These are phyloP conservation scores for Chalciporus piperatus DNA, from an alignment of 768 basidiomycete genomes.

Conservation along the genomic window DNA sequence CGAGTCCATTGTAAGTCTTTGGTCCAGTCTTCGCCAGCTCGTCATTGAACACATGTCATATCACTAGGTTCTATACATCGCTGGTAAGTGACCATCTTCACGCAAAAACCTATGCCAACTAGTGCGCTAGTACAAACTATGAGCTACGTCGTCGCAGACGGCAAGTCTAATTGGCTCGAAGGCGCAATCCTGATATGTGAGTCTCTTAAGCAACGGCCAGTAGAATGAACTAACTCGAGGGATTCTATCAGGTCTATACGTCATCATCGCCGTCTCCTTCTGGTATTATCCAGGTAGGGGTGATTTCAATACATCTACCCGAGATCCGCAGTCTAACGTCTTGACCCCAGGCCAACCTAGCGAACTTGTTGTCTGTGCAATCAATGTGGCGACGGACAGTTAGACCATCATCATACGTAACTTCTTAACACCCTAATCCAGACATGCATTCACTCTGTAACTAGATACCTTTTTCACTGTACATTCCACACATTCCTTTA, in stretches of 20 bases:
- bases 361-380: slow-evolving; percentile 15
- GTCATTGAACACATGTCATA: slow-evolving; percentile 12
- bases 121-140: slow-evolving; percentile 67
- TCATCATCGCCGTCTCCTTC: slow-evolving; percentile 68
- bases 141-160: slow-evolving; percentile 78
- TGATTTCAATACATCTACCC: not conserved
- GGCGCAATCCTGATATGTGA: slow-evolving; percentile 69
- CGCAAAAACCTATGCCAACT: slow-evolving; percentile 20
- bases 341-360: slow-evolving; percentile 21
- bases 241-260: slow-evolving; percentile 50
- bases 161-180: slow-evolving; percentile 83
- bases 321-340: not conserved
- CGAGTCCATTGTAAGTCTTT: slow-evolving; percentile 62
- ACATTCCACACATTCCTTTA: slow-evolving; percentile 14
- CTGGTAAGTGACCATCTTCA: slow-evolving; percentile 37
- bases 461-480: slow-evolving; percentile 12
- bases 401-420: not conserved
- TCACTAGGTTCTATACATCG: slow-evolving; percentile 35
- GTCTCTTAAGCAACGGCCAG: slow-evolving; percentile 17
- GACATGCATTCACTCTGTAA: slow-evolving; percentile 6
- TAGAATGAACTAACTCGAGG: not conserved
- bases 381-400: not conserved
- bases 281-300: slow-evolving; percentile 52
- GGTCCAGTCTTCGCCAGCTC: not conserved
- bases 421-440: not conserved